Percentiles rank a stretch among this genome's conserved stretches.
Conservation (phyloP, 805 yeast genomes). For the Lipomyces mesembrius region DNA sequence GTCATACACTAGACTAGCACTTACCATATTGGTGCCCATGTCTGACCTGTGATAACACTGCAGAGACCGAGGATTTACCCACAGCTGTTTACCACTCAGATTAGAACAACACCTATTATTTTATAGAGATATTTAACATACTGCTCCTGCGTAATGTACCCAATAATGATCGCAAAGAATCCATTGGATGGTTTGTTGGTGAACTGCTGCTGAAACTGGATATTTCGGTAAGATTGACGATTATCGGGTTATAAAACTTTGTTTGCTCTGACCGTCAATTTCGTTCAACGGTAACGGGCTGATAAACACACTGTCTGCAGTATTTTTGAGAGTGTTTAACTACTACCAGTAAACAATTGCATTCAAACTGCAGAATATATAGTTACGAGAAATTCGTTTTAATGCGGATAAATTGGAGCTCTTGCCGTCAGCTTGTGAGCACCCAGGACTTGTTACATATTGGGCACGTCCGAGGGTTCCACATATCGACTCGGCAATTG, state of each 20-base stretch:
- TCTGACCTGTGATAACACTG: constrained; percentile 24
- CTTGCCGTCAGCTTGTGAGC: background rate
- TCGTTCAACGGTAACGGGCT: too few species aligned
- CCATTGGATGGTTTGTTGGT: constrained; percentile 12
- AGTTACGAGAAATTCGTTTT: background rate
- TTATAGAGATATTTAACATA: constrained; percentile 8
- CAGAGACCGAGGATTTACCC: background rate
- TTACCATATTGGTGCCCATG: constrained; percentile 51
- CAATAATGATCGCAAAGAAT: constrained; percentile 21
- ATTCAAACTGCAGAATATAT: background rate
- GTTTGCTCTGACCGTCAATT: too few species aligned
- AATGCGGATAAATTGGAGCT: constrained; percentile 2
- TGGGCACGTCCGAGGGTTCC: background rate
- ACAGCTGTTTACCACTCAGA: background rate
- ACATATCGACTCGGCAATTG: background rate
- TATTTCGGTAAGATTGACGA: background rate
- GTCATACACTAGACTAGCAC: background rate
- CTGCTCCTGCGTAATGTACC: constrained; percentile 24
- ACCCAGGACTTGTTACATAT: background rate
- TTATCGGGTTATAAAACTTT: too few species aligned
- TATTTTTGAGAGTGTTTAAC: background rate
- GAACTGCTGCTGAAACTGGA: background rate
- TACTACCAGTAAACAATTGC: background rate
- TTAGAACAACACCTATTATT: constrained; percentile 1
- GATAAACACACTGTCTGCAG: background rate